Base-by-base conservation (phyloP, 495 filamentous ascomycete genomes). In the Trichoderma erinaceum region DNA sequence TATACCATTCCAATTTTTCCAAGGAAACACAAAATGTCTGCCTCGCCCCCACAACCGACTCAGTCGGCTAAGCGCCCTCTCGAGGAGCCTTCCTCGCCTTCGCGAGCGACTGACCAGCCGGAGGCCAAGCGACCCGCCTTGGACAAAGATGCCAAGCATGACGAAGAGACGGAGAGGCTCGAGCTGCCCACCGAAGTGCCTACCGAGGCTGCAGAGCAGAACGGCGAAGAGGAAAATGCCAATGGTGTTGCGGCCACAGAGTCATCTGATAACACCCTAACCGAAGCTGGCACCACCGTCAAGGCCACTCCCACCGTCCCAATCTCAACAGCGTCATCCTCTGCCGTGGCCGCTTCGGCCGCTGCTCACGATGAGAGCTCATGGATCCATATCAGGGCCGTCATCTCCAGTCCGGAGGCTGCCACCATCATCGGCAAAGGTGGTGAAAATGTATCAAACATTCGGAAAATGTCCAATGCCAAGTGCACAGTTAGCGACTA, bases 401-500 rank as follows among this genome's bases (percentile, higher is more conserved):
- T 97, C 72, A 98, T 99, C 71, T 94, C 94, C 43, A 98, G 93
- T 77, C 92, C 90, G 56, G 95, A 99, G 78, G 95, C 95, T 71
- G 95, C 95, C 32, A 99, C 95, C 66, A 75, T 80, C 90, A 80
- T 92, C 92, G 92, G 92, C 70, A 97, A 96, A 80, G 92, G 91
- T 73, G 92, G 92, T 72, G 92, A 97, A 79, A 97, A 96, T 75
- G 92, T 97, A 69, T 92, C 91, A 66, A 86, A 91, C 75, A 95
- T 96, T 71, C 88, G 93, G 68, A 89, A 88, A 74, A 82, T 92
- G 81, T 96, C 96, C 12, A 91, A 90, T 71, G 95, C 95, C 70
- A 98, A 97, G 80, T 98, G 95, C 81, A 98, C 96, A 41, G 93
- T 99, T 70, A 97, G 93, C 81, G 95, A 99, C 76, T 99, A 98